Evolutionary conservation across 805 yeast species (phyloP), one percentile per base, ranked within the genome.

Genomic region (Myxozyma geophila): DNA sequence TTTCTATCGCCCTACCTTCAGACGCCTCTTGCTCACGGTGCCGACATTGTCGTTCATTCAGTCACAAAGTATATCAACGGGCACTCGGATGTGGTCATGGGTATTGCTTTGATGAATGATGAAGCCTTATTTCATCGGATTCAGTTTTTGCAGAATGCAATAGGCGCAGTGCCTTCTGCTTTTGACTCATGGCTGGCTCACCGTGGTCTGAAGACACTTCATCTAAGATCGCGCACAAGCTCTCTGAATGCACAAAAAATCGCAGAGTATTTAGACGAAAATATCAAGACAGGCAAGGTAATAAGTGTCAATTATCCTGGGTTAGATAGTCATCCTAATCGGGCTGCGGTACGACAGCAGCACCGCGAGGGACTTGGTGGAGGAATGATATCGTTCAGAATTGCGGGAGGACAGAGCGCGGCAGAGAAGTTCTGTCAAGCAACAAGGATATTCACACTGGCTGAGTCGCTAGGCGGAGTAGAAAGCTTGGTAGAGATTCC

Each of bases 161-260:
- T 89, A 72, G 97, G 96, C 67, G 91, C 96, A 35, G 84, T 90
- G 67, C 96, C 96, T 68, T 89, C 96, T 21, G 90, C 96, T 59
- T 91, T 90, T 75, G 96, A 91, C 79, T 83, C 91, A 48, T 90
- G 96, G 96, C 86, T 90, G 76, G 92, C 96, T 60, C 96, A 90
- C 82, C 84, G 97, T 76, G 96, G 96, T 74, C 82, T 90, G 74
- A 90, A 89, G 82, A 90, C 96, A 48, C 81, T 90, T 74, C 95
- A 89, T 74, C 81, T 90, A 77, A 84, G 97, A 76, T 88, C 85
- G 46, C 82, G 84, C 73, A 89, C 87, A 71, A 87, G 95, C 47
- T 78, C 90, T 49, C 70, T 72, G 59, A 82, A 83, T 59, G 96
- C 96, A 36, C 82, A 78, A 70, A 81, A 82, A 71, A 85, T 90